Percentiles rank a stretch among this genome's conserved stretches.
Conservation (phyloP, 1,284 basidiomycete species). For the Boletellus dicymbophilus region DNA sequence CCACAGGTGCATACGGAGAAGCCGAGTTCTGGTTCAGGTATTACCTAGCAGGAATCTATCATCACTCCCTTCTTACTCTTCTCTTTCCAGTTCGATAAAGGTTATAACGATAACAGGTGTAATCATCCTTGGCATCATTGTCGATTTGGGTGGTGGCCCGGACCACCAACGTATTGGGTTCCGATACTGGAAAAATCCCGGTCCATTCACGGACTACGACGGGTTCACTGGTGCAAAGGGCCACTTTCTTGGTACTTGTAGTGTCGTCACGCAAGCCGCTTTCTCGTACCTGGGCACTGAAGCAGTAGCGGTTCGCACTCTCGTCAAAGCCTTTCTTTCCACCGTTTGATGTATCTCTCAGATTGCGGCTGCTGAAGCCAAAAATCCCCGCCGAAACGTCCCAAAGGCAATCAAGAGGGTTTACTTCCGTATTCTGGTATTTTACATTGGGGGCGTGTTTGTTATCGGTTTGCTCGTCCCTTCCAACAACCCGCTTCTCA, state of each 20-base stretch:
- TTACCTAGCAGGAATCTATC: not conserved
- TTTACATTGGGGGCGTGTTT: slow-evolving; percentile 53
- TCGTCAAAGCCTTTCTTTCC: not conserved
- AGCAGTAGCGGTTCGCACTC: slow-evolving; percentile 45
- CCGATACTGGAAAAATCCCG: slow-evolving; percentile 50
- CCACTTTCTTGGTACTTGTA: slow-evolving; percentile 50
- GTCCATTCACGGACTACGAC: slow-evolving; percentile 35
- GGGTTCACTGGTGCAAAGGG: slow-evolving; percentile 36
- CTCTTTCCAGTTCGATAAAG: slow-evolving; percentile 40
- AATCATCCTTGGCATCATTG: slow-evolving; percentile 46
- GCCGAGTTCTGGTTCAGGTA: slow-evolving; percentile 52
- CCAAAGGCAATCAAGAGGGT: slow-evolving; percentile 49
- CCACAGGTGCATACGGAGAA: slow-evolving; percentile 48
- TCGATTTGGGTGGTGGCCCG: slow-evolving; percentile 46
- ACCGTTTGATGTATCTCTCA: slow-evolving; percentile 2
- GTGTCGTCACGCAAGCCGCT: slow-evolving; percentile 38
- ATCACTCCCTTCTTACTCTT: not conserved
- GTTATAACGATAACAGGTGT: slow-evolving; percentile 44
- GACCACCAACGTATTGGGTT: slow-evolving; percentile 42
- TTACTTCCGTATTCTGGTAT: slow-evolving; percentile 50
- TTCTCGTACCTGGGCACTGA: slow-evolving; percentile 63
- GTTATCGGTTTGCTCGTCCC: slow-evolving; percentile 55
- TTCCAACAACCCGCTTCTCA: slow-evolving; percentile 43
- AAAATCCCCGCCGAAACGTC: slow-evolving; percentile 36
- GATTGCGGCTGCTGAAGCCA: slow-evolving; percentile 53